Percentiles rank a stretch among this genome's conserved stretches.
These are phyloP conservation scores for Leccinum subtestaceum DNA, from an alignment of 768 basidiomycete genomes.

Conservation along the genomic window DNA sequence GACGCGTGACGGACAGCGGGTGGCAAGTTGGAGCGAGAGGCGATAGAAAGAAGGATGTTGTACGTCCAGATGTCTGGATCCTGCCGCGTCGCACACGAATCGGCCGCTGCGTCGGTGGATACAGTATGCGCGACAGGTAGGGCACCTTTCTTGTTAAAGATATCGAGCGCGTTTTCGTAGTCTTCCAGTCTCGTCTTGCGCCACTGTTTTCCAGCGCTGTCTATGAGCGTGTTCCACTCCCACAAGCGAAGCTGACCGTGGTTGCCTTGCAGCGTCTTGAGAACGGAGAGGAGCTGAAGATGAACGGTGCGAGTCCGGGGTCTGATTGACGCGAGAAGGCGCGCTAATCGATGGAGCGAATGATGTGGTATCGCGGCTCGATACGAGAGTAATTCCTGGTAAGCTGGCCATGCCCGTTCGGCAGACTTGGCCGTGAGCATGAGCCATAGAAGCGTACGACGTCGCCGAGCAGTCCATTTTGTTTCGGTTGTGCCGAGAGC, in stretches of 20 bases:
- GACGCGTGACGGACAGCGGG: conserved; percentile 50
- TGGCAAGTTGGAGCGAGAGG: conserved; percentile 47
- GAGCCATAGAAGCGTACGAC: conserved; percentile 28
- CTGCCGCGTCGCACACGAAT: conserved; percentile 1
- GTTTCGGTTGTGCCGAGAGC: conserved; percentile 4
- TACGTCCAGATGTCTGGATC: conserved; percentile 68
- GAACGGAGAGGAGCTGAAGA: conserved; percentile 64
- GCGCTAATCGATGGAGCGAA: conserved; percentile 60
- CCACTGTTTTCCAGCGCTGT: conserved; percentile 63
- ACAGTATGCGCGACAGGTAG: conserved; percentile 17
- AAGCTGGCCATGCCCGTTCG: conserved; percentile 44
- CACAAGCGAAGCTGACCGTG: conserved; percentile 55
- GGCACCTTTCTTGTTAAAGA: conserved; percentile 59
- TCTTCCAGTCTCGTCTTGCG: conserved; percentile 56
- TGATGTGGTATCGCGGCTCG: conserved; percentile 28
- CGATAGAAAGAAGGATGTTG: conserved; percentile 64
- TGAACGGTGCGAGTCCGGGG: conserved; percentile 61
- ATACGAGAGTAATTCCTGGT: conserved; percentile 33
- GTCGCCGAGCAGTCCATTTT: conserved; percentile 21
- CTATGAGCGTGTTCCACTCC: conserved; percentile 77
- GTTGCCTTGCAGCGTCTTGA: conserved; percentile 53
- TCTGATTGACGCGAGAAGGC: conserved; percentile 50
- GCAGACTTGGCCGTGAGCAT: conserved; percentile 34
- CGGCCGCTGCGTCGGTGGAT: conserved; percentile 8
- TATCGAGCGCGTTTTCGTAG: conserved; percentile 56